Evolutionary conservation across 1,284 basidiomycete species (phyloP), one percentile per base, ranked within the genome.

Genomic region (Boletus sp.): DNA sequence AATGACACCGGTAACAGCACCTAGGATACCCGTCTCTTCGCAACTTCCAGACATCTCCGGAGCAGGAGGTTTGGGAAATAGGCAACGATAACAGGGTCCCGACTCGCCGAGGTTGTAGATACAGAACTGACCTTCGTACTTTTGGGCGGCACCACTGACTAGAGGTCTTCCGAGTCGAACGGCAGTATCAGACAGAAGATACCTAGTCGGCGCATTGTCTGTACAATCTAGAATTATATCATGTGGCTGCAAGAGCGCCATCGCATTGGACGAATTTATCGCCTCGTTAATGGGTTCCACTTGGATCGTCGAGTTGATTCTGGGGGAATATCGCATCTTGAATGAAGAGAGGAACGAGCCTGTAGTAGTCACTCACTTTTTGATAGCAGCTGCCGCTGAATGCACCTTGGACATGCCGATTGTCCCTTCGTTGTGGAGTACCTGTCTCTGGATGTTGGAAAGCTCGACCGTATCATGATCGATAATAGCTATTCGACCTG

Each of bases 211-310:
- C 3, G 91, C 87, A 62, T 97, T 96, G 75, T 99, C 96, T 3
- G 94, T 98, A 77, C 96, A 98, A 76, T 99, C 97, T 16, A 99
- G 79, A 49, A 98, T 82, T 44, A 98, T 74, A 69, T 92, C 86
- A 67, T 90, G 91, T 2, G 77, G 69, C 6, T 71, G 63, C 7
- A 96, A 76, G n/a, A 91, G 73, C 4, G 72, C 56, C 15, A 83
- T 59, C 0, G 91, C 88, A 62, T 92, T 93, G 8, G 74, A 67
- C 5, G 89, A 70, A 0, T 77, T 76, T 33, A 96, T 77, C 0
- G 86, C 78, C 18, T 79, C 68, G 0, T 76, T 70, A 57, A 87
- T 75, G 1, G 84, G 73, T 31, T 85, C 77, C 36, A 93, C 76
- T 7, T 69, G 73, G 22, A 91, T 68, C 43, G 76, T 74, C 1